A percentile compares a stretch with the other conserved stretches of the same genome.
These are phyloP conservation scores for Nannochloris sp. DNA, from an alignment of 139 green algal genomes.

Conservation along the genomic window DNA sequence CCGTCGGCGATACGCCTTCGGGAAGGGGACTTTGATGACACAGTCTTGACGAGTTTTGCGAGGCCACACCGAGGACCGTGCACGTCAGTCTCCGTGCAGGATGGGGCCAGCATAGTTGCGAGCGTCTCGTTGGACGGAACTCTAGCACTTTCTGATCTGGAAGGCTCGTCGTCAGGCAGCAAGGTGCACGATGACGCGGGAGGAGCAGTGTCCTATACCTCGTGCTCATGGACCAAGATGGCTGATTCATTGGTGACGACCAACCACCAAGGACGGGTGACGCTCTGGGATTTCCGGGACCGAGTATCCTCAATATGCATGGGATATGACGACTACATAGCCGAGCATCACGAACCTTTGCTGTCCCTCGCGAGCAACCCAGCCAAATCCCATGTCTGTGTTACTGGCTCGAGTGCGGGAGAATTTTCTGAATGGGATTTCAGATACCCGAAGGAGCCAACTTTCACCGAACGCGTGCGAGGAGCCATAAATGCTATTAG, in stretches of 20 bases:
- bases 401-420: neutral
- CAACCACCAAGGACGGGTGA: neutral
- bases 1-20: conserved; percentile 2
- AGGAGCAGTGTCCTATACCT: neutral
- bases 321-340: neutral
- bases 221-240: neutral
- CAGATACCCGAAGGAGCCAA: neutral
- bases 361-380: conserved; percentile 1
- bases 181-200: neutral
- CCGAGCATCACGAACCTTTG: neutral
- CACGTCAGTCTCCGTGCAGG: neutral
- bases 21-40: conserved; percentile 2
- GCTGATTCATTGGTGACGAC: neutral
- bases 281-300: conserved; percentile 2
- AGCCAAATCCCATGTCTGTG: conserved; percentile 5
- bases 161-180: neutral
- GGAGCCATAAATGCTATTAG: neutral
- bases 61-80: neutral
- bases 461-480: neutral
- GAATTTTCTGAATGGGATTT: conserved; percentile 7
- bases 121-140: neutral
- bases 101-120: neutral
- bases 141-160: neutral
- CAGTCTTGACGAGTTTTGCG: neutral
- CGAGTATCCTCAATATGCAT: neutral